Percentiles rank a stretch among this genome's conserved stretches.
Conservation (phyloP, 2,329 filamentous ascomycete species). For the Teratosphaeria pseudoeucalypti region DNA sequence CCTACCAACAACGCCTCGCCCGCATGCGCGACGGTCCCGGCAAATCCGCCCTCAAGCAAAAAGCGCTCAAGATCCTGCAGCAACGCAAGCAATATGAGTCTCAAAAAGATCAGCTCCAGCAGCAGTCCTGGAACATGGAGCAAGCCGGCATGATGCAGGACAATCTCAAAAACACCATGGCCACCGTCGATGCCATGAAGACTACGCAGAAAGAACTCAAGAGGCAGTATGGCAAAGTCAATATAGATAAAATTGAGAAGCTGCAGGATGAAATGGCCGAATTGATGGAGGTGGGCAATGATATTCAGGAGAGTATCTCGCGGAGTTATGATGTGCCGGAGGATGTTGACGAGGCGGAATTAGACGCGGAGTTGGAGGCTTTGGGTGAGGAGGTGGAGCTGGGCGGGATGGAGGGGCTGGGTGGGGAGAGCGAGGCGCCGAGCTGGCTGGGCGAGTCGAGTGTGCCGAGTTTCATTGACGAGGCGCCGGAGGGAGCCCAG, state of each 20-base stretch:
- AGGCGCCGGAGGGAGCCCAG: constrained; percentile 49
- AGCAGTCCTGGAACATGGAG: constrained; percentile 98
- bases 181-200: constrained; percentile 95
- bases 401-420: constrained; percentile 50
- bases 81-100: constrained; percentile 88
- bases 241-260: constrained; percentile 93
- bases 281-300: constrained; percentile 92
- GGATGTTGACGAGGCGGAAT: constrained; percentile 90
- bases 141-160: constrained; percentile 97
- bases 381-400: constrained; percentile 89
- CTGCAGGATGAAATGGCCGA: constrained; percentile 99
- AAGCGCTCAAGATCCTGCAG: constrained; percentile 87
- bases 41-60: constrained; percentile 84
- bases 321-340: constrained; percentile 90
- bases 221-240: constrained; percentile 93
- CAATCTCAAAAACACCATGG: constrained; percentile 97
- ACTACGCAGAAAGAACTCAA: constrained; percentile 86
- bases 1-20: constrained; percentile 75
- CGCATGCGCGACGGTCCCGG: constrained; percentile 95
- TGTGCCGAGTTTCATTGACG: constrained; percentile 81
- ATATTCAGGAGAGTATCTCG: constrained; percentile 91
- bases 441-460: constrained; percentile 72
- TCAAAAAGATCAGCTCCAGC: constrained; percentile 85
- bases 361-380: constrained; percentile 93
- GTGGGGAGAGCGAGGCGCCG: constrained; percentile 52